Conservation (phyloP, 2,329 filamentous ascomycete species). For the Tolypocladium guangdongense region DNA sequence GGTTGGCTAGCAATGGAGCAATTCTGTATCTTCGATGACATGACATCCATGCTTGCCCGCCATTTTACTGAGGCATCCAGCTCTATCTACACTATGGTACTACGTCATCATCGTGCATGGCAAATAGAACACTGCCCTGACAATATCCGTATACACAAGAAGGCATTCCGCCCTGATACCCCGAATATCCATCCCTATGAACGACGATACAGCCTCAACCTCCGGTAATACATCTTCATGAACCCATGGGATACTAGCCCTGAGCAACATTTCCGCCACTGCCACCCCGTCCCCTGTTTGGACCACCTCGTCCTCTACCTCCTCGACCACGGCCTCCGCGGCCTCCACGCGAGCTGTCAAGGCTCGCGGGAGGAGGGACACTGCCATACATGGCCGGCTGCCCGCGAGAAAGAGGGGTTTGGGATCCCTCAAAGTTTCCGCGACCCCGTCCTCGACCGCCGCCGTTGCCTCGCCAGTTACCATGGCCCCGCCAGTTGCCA, state of each 20-base stretch:
- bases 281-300: conserved; percentile 22
- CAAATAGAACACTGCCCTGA: not conserved
- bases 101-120: not conserved
- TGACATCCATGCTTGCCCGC: not conserved
- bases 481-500: conserved; percentile 9
- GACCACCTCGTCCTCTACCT: conserved; percentile 25
- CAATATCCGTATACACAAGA: not conserved
- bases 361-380: conserved; percentile 48
- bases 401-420: conserved; percentile 6
- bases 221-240: not conserved
- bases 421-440: conserved; percentile 13
- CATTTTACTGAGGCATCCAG: not conserved
- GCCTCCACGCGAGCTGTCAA: conserved; percentile 34
- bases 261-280: conserved; percentile 7
- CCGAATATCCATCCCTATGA: not conserved
- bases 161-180: not conserved
- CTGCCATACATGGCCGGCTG: conserved; percentile 33
- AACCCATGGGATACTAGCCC: conserved; percentile 1
- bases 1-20: conserved; percentile 2
- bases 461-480: conserved; percentile 12
- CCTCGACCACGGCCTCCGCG: conserved; percentile 29
- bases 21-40: not conserved
- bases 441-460: conserved; percentile 22
- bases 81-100: not conserved
- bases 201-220: not conserved